Conservation (phyloP, 2,329 filamentous ascomycete species). For the Rutstroemia sp. region DNA sequence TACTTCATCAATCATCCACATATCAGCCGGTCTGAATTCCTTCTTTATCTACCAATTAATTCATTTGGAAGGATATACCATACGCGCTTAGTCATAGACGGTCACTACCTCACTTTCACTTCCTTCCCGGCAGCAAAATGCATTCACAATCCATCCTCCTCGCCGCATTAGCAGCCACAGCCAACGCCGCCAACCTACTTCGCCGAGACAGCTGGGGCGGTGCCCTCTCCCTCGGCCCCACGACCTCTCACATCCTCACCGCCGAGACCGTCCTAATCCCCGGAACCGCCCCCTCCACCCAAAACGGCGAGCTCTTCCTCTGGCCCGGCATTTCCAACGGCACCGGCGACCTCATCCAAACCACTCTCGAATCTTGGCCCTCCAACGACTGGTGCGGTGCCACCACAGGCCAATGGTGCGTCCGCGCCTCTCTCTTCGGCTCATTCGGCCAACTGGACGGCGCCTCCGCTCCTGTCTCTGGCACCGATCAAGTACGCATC, state of each 20-base stretch:
- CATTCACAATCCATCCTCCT: too few relatives aligned
- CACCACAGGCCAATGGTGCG: slow-evolving; percentile 33
- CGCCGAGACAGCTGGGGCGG: slow-evolving; percentile 32
- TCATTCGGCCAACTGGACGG: slow-evolving; percentile 35
- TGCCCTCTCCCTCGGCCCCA: slow-evolving; percentile 32
- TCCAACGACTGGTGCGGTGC: slow-evolving; percentile 37
- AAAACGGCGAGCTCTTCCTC: slow-evolving; percentile 34
- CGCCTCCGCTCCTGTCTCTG: slow-evolving; percentile 19
- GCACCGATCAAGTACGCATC: slow-evolving; percentile 27
- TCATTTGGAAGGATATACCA: too few relatives aligned
- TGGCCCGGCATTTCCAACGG: slow-evolving; percentile 40
- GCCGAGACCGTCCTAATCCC: slow-evolving; percentile 36
- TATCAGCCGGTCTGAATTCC: too few relatives aligned
- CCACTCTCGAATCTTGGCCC: slow-evolving; percentile 35
- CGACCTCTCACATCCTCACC: slow-evolving; percentile 33
- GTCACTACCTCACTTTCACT: too few relatives aligned
- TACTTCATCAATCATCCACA: too few relatives aligned
- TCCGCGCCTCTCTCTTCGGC: slow-evolving; percentile 35
- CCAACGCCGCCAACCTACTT: too few relatives aligned
- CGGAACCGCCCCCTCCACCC: slow-evolving; percentile 31
- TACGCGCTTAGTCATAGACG: too few relatives aligned
- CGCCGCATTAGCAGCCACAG: too few relatives aligned
- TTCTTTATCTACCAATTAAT: too few relatives aligned
- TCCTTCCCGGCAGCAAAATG: too few relatives aligned
- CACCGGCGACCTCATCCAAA: slow-evolving; percentile 37